Conservation (phyloP, 1,139 yeast genomes). For the Yamadazyma diospyri region DNA sequence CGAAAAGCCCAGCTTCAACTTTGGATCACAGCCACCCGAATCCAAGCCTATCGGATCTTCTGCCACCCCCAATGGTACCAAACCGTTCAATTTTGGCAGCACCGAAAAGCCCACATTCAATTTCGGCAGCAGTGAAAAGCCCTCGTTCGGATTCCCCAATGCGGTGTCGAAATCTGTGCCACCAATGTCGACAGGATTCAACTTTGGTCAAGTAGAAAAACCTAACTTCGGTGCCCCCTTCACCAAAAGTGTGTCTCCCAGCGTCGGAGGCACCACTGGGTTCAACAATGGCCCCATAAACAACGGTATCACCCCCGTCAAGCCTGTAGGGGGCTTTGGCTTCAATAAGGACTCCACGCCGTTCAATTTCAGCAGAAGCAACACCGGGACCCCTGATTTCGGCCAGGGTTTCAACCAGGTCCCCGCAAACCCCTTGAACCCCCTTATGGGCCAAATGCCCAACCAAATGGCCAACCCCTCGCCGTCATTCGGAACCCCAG, state of each 20-base stretch:
- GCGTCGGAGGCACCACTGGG: slow-evolving; percentile 2
- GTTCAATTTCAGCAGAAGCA: slow-evolving; percentile 11
- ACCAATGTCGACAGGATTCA: slow-evolving; percentile 1
- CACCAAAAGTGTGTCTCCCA: slow-evolving; percentile 8
- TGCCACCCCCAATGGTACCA: not conserved
- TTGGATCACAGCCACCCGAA: not conserved
- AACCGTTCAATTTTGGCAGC: not conserved
- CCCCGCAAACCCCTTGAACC: slow-evolving; percentile 13
- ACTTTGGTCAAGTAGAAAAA: slow-evolving; percentile 6
- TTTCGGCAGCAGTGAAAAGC: slow-evolving; percentile 12
- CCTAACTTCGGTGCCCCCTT: slow-evolving; percentile 5
- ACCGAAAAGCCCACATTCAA: slow-evolving; percentile 10
- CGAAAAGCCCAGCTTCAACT: slow-evolving; percentile 1
- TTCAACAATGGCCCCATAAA: not conserved
- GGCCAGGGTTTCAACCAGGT: not conserved
- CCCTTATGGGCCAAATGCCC: slow-evolving; percentile 24
- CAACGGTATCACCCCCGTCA: not conserved
- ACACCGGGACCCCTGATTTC: slow-evolving; percentile 15
- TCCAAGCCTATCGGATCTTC: not conserved
- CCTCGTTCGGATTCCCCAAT: slow-evolving; percentile 9
- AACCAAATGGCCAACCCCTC: slow-evolving; percentile 2
- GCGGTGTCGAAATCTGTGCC: slow-evolving; percentile 5
- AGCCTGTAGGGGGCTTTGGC: not conserved
- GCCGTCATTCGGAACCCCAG: not conserved
- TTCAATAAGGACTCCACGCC: slow-evolving; percentile 11